Percentiles rank a stretch among this genome's conserved stretches.
Conservation (phyloP, 345 rosid genomes). For the Jatropha curcas region DNA sequence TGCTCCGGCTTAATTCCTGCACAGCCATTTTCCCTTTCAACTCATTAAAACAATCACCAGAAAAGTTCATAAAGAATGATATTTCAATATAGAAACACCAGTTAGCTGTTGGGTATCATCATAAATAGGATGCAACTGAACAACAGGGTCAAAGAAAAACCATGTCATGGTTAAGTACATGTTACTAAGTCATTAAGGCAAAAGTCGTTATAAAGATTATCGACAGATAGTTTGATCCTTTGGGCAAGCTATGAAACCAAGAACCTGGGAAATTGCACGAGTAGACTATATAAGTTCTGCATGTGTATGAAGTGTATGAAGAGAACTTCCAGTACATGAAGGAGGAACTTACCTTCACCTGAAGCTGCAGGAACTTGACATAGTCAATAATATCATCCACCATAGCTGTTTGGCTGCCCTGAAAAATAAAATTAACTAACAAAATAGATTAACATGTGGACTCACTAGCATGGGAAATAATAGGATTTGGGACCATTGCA, state of each 20-base stretch:
- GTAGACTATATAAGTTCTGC: too few species aligned
- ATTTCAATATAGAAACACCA: too few species aligned
- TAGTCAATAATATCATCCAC: conserved; percentile 43
- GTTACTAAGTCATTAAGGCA: too few species aligned
- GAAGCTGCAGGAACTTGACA: conserved; percentile 60
- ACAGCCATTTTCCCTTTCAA: conserved; percentile 16
- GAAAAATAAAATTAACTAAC: conserved; percentile 23
- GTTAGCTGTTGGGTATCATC: too few species aligned
- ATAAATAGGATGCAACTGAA: too few species aligned
- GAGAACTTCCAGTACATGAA: neutral
- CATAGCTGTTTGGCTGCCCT: conserved; percentile 35
- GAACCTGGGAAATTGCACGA: too few species aligned
- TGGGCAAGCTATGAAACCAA: too few species aligned
- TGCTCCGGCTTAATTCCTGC: conserved; percentile 62
- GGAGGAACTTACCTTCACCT: conserved; percentile 47
- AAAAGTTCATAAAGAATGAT: too few species aligned
- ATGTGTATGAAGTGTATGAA: neutral
- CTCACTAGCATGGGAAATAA: neutral
- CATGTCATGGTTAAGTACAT: too few species aligned
- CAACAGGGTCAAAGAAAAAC: too few species aligned
- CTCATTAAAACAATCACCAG: neutral
- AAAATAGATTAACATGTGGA: neutral
- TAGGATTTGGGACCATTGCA: neutral
- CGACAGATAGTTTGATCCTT: too few species aligned
- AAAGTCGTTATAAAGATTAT: too few species aligned